Conservation (phyloP, 2,329 filamentous ascomycete species). For the Penicillium capsulatum region DNA sequence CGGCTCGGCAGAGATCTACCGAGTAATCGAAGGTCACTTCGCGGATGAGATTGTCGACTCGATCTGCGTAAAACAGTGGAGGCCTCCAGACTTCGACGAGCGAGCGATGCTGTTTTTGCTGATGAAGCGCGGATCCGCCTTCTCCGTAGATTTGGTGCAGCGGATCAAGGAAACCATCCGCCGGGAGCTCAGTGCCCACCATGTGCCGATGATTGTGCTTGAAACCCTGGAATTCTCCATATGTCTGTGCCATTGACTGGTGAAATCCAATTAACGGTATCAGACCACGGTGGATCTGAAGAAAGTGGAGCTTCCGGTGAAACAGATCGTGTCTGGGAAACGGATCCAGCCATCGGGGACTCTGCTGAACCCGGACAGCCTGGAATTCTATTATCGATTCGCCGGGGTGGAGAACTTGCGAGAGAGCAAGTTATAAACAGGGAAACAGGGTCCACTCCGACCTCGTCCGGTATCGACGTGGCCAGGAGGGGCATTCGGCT, state of each 20-base stretch:
- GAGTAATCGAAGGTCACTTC: constrained; percentile 55
- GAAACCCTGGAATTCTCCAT: constrained; percentile 72
- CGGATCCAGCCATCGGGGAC: constrained; percentile 71
- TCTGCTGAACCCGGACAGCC: constrained; percentile 67
- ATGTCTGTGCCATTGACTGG: no score
- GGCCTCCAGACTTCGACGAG: constrained; percentile 57
- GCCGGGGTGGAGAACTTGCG: constrained; percentile 60
- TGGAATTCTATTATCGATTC: constrained; percentile 77
- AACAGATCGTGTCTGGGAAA: constrained; percentile 75
- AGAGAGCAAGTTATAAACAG: constrained; percentile 17
- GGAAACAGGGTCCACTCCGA: background rate
- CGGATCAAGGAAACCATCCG: constrained; percentile 61
- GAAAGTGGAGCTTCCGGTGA: constrained; percentile 79
- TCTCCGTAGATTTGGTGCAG: constrained; percentile 42
- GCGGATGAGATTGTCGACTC: constrained; percentile 57
- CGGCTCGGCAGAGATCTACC: constrained; percentile 75
- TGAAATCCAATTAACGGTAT: no score
- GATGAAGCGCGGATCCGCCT: constrained; percentile 45
- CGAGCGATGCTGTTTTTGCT: constrained; percentile 57
- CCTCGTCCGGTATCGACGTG: constrained; percentile 5
- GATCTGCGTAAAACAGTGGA: constrained; percentile 71
- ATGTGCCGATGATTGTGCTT: constrained; percentile 75
- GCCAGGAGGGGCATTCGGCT: constrained; percentile 9
- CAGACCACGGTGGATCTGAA: constrained; percentile 78
- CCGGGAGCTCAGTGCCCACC: constrained; percentile 63